Conservation (phyloP, 805 yeast genomes). For the Starmerella etchellsii region DNA sequence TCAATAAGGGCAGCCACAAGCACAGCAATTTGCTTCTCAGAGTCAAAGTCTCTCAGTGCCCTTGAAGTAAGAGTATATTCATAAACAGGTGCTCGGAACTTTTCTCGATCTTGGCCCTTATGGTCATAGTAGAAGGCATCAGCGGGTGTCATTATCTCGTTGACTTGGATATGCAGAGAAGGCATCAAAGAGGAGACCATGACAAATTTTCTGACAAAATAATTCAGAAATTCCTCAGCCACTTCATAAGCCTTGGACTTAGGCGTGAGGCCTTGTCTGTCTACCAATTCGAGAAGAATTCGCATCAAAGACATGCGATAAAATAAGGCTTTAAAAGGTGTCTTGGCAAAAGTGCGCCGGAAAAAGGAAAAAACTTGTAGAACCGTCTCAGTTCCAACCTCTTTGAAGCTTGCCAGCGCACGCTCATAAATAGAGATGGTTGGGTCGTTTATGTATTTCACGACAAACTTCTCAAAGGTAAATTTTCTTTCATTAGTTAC, state of each 20-base stretch:
- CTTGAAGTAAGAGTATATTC: conserved; percentile 24
- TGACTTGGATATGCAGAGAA: conserved; percentile 45
- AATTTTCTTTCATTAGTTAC: conserved; percentile 36
- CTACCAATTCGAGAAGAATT: conserved; percentile 40
- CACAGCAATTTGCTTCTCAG: conserved; percentile 40
- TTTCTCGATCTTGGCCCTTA: conserved; percentile 40
- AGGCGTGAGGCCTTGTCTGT: conserved; percentile 37
- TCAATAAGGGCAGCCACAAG: conserved; percentile 38
- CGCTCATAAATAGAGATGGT: conserved; percentile 55
- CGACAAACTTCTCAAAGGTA: conserved; percentile 34
- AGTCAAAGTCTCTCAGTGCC: conserved; percentile 16
- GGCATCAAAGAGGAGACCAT: conserved; percentile 39
- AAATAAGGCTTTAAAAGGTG: conserved; percentile 44
- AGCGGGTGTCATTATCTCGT: conserved; percentile 46
- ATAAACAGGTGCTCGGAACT: conserved; percentile 7
- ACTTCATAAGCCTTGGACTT: conserved; percentile 38
- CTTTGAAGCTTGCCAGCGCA: conserved; percentile 47
- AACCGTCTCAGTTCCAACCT: conserved; percentile 46
- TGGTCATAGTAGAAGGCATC: conserved; percentile 39
- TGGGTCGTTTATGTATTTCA: conserved; percentile 41
- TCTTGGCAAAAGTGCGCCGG: conserved; percentile 53
- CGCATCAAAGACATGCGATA: conserved; percentile 65
- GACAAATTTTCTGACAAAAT: conserved; percentile 49
- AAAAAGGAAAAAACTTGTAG: conserved; percentile 56
- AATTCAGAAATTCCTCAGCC: conserved; percentile 49